These are phyloP conservation scores for Platanthera guangdongensis DNA, from an alignment of 106 monocot genomes.

Conservation along the genomic window DNA sequence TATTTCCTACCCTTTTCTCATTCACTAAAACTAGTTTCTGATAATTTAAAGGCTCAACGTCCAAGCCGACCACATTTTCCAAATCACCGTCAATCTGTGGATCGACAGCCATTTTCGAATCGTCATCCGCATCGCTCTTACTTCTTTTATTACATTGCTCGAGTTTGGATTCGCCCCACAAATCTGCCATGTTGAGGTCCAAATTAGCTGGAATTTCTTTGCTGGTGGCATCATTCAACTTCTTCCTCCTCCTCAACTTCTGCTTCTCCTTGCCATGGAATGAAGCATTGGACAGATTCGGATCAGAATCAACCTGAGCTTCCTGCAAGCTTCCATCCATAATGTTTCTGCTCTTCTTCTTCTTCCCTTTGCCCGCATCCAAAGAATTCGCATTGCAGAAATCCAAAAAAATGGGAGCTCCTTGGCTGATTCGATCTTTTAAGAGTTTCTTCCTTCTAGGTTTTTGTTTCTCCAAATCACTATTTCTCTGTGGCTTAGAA, in stretches of 20 bases:
- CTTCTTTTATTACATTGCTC: not conserved
- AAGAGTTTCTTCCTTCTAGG: not conserved
- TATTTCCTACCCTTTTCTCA: conserved; percentile 9
- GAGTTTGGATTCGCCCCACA: conserved; percentile 3
- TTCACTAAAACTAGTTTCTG: conserved; percentile 1
- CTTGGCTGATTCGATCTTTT: not conserved
- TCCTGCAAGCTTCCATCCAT: not conserved
- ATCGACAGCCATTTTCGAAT: not conserved
- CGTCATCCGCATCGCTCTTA: not conserved
- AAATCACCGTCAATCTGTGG: not conserved
- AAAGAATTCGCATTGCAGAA: not conserved
- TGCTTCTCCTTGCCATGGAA: not conserved
- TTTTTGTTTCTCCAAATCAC: conserved; percentile 2
- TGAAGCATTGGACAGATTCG: not conserved
- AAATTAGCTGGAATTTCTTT: not conserved
- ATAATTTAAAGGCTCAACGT: conserved; percentile 6
- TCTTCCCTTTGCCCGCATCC: not conserved
- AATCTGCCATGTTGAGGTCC: conserved; percentile 1
- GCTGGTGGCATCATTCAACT: not conserved
- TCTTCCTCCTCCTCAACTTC: not conserved
- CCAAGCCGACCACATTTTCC: not conserved
- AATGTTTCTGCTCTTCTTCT: not conserved
- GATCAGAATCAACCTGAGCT: not conserved
- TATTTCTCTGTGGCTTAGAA: not conserved
- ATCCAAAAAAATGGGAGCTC: not conserved